phyloP scores from a whole-genome alignment of 805 yeast genomes.

The Diddensiella transvaalensis region DNA sequence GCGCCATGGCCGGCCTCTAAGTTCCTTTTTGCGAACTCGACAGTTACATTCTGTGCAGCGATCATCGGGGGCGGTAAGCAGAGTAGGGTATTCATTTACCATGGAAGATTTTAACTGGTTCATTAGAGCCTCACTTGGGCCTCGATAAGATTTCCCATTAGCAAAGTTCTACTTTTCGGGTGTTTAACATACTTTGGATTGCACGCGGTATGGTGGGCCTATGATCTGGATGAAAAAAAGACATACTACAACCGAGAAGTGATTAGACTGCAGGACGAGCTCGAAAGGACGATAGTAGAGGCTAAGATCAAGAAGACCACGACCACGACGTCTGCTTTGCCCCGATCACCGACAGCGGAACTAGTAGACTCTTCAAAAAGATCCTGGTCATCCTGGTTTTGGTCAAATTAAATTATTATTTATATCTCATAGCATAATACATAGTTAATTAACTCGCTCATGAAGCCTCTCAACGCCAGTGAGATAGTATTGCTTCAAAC shows the following conservation, averaged over 20 bases:
- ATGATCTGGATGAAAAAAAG: conserved; percentile 13
- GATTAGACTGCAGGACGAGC: neutral
- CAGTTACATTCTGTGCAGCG: too few relatives aligned
- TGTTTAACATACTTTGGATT: conserved; percentile 19
- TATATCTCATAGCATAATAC: neutral
- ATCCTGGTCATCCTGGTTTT: neutral
- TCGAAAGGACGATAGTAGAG: neutral
- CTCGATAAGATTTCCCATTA: conserved; percentile 3
- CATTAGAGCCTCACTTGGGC: too few relatives aligned
- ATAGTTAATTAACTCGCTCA: conserved; percentile 12
- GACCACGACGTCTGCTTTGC: neutral
- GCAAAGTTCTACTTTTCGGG: conserved; percentile 14
- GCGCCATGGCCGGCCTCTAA: too few relatives aligned
- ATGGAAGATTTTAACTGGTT: too few relatives aligned
- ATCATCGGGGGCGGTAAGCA: too few relatives aligned
- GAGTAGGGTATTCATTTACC: too few relatives aligned
- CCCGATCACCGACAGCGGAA: neutral
- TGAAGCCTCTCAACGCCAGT: conserved; percentile 19
- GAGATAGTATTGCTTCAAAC: conserved; percentile 19
- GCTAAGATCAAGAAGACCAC: neutral
- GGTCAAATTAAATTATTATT: neutral
- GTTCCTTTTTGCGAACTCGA: too few relatives aligned
- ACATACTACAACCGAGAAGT: neutral
- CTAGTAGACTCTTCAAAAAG: too few relatives aligned
- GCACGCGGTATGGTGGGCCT: conserved; percentile 17